Evolutionary conservation across 192 early-diverging fungal species (phyloP).

Genomic region (Spinellus fusiger): DNA sequence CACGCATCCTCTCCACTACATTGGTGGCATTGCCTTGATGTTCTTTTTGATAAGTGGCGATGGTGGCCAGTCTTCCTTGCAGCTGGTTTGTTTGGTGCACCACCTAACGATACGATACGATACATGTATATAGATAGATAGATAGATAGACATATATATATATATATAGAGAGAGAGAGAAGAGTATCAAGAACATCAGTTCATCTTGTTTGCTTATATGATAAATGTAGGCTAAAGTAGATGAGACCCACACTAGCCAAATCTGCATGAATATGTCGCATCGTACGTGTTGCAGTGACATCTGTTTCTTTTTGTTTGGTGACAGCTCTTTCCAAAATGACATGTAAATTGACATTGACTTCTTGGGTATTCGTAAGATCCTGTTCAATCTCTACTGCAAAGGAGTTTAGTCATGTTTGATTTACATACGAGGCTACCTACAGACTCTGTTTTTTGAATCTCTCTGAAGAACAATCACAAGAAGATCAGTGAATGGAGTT

Average conservation of each 20-base stretch:
- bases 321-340: slow-evolving; percentile 23
- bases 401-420: not conserved
- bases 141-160: no score
- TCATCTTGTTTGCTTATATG: not conserved
- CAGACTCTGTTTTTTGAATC: slow-evolving; percentile 14
- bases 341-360: slow-evolving; percentile 29
- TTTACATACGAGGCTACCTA: slow-evolving; percentile 3
- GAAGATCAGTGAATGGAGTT: not conserved
- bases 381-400: slow-evolving; percentile 18
- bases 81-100: slow-evolving; percentile 14
- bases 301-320: slow-evolving; percentile 21
- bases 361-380: slow-evolving; percentile 22
- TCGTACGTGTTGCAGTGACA: slow-evolving; percentile 15
- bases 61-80: slow-evolving; percentile 14
- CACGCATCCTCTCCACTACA: slow-evolving; percentile 18
- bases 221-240: not conserved
- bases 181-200: not conserved
- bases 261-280: slow-evolving; percentile 21
- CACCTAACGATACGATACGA: slow-evolving; percentile 5
- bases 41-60: slow-evolving; percentile 17
- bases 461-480: slow-evolving; percentile 1
- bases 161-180: no score
- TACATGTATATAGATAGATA: not conserved
- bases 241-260: slow-evolving; percentile 12
- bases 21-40: slow-evolving; percentile 21